Evolutionary conservation across 176 grass and related monocot species (phyloP).

Genomic region (Otatea glauca): DNA sequence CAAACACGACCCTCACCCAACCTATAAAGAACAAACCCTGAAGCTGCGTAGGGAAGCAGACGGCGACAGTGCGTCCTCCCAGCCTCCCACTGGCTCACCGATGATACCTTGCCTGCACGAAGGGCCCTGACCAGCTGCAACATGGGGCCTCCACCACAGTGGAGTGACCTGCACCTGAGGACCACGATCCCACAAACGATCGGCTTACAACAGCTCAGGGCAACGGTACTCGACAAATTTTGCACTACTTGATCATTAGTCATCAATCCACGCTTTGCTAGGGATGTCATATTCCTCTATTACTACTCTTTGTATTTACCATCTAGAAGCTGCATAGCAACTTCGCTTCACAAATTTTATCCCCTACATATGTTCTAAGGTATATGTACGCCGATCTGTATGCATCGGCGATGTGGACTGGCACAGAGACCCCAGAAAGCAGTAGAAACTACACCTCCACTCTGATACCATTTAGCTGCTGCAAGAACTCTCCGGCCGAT

Average conservation of each 20-base stretch:
- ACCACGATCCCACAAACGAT: too few relatives aligned
- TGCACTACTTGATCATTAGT: neutral
- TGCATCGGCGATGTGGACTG: slow-evolving; percentile 61
- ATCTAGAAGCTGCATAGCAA: neutral
- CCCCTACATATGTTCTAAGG: slow-evolving; percentile 46
- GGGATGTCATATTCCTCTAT: neutral
- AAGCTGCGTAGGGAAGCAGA: too few relatives aligned
- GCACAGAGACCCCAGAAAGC: slow-evolving; percentile 57
- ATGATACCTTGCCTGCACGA: too few relatives aligned
- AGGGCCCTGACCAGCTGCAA: too few relatives aligned
- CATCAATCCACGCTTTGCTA: neutral
- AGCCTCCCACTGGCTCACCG: too few relatives aligned
- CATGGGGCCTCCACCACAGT: too few relatives aligned
- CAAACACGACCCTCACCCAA: too few relatives aligned
- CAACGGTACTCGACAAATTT: too few relatives aligned
- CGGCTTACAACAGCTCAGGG: too few relatives aligned
- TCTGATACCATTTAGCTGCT: slow-evolving; percentile 46
- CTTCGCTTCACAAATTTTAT: neutral
- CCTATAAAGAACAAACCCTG: too few relatives aligned
- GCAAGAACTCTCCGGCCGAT: slow-evolving; percentile 62
- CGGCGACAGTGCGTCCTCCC: too few relatives aligned
- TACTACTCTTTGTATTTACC: neutral
- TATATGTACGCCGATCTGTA: slow-evolving; percentile 84
- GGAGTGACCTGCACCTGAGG: too few relatives aligned
- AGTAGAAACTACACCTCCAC: slow-evolving; percentile 78